Evolutionary conservation across 345 rosid genomes (phyloP).

Genomic region (Passiflora organensis): DNA sequence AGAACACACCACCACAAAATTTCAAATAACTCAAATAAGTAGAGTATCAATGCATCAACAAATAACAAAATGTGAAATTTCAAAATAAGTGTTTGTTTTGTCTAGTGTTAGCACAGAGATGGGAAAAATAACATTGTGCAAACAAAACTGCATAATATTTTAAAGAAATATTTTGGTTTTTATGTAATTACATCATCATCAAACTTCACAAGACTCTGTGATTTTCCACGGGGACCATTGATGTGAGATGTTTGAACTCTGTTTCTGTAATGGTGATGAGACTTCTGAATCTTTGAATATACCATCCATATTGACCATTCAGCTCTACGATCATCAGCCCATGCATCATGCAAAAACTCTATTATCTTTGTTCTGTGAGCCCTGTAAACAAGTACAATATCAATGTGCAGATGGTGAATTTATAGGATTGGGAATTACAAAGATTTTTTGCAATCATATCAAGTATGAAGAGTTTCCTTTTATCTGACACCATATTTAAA

Average conservation of each 20-base stretch:
- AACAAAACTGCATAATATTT: too few relatives aligned
- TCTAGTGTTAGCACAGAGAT: too few relatives aligned
- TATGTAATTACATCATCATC: constrained; percentile 51
- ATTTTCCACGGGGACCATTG: constrained; percentile 44
- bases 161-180: background rate
- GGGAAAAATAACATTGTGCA: too few relatives aligned
- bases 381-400: constrained; percentile 27
- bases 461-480: too few relatives aligned
- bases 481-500: too few relatives aligned
- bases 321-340: constrained; percentile 78
- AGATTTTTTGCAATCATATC: too few relatives aligned
- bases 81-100: too few relatives aligned
- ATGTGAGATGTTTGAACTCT: constrained; percentile 48
- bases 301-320: constrained; percentile 99
- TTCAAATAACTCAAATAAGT: background rate
- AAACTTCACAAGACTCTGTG: constrained; percentile 51
- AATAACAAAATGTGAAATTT: too few relatives aligned
- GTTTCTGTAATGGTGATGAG: constrained; percentile 60
- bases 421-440: too few relatives aligned
- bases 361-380: constrained; percentile 54
- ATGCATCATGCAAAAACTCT: constrained; percentile 54
- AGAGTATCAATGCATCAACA: too few relatives aligned
- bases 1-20: constrained; percentile 3
- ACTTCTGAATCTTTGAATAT: constrained; percentile 82
- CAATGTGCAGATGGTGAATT: too few relatives aligned